A percentile compares a stretch with the other conserved stretches of the same genome.
These are phyloP conservation scores for Fragaria iinumae DNA, from an alignment of 306 rosid species.

Conservation along the genomic window DNA sequence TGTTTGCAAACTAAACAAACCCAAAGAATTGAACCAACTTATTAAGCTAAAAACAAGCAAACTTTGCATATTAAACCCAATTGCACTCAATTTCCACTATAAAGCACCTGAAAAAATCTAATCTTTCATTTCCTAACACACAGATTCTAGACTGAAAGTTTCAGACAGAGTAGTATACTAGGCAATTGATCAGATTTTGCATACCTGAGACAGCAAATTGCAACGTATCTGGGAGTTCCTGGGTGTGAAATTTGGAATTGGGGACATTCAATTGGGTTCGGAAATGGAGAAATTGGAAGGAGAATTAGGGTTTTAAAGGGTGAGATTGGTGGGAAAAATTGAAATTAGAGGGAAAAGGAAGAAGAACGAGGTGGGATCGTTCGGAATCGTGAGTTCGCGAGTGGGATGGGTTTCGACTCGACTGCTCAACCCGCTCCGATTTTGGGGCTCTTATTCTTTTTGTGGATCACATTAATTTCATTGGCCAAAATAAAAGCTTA, in stretches of 20 bases:
- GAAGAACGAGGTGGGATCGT: conserved; percentile 36
- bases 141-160: conserved; percentile 5
- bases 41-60: neutral
- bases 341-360: conserved; percentile 1
- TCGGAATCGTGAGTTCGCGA: conserved; percentile 62
- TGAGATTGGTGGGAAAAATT: conserved; percentile 22
- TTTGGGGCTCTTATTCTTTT: conserved; percentile 25
- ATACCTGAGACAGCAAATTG: conserved; percentile 12
- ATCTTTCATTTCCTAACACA: neutral
- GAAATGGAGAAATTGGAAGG: neutral
- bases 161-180: neutral
- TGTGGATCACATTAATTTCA: neutral
- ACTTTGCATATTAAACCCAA: neutral
- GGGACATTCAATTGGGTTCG: neutral
- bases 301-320: conserved; percentile 16
- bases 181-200: neutral
- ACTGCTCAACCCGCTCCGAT: conserved; percentile 53
- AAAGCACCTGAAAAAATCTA: neutral
- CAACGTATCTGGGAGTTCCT: neutral
- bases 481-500: neutral
- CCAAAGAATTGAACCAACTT: neutral
- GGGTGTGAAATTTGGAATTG: neutral
- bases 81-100: neutral
- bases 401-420: conserved; percentile 59
- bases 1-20: neutral